These are phyloP conservation scores for Dalechampia spathulata DNA, from an alignment of 441 rosid species.

Conservation along the genomic window DNA sequence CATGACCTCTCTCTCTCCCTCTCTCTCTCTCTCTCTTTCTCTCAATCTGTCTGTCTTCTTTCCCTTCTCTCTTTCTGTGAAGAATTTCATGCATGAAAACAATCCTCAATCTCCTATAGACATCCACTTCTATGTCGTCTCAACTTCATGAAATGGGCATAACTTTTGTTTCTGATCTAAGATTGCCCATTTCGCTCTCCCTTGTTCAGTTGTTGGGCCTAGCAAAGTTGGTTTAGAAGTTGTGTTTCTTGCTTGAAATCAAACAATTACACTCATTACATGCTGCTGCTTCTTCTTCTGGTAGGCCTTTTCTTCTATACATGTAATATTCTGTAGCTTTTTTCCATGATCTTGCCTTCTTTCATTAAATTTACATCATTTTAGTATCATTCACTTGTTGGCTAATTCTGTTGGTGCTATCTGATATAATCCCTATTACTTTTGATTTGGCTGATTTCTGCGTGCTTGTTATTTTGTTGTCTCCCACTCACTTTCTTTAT, in stretches of 20 bases:
- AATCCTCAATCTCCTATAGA: constrained; percentile 2
- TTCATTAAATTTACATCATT: not conserved
- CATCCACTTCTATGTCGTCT: no score
- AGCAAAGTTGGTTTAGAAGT: no score
- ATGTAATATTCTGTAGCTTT: no score
- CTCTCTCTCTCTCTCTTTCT: constrained; percentile 3
- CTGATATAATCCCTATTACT: constrained; percentile 13
- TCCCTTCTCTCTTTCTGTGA: not conserved
- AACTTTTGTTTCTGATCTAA: constrained; percentile 8
- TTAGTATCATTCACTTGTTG: not conserved
- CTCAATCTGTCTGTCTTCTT: not conserved
- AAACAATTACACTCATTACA: not conserved
- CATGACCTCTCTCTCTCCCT: constrained; percentile 4
- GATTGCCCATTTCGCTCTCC: not conserved
- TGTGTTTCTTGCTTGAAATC: constrained; percentile 5
- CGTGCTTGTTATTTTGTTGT: constrained; percentile 31
- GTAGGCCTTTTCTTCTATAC: constrained; percentile 9
- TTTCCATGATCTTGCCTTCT: not conserved
- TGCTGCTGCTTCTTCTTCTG: not conserved
- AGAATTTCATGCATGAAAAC: constrained; percentile 19
- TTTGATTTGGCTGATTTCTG: constrained; percentile 29
- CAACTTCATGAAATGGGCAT: constrained; percentile 6
- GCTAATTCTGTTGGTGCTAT: constrained; percentile 8
- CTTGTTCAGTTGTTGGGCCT: no score
- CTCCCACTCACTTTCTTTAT: constrained; percentile 31